These are phyloP conservation scores for Mallotus nudiflorus DNA, from an alignment of 345 rosid species.

Conservation along the genomic window DNA sequence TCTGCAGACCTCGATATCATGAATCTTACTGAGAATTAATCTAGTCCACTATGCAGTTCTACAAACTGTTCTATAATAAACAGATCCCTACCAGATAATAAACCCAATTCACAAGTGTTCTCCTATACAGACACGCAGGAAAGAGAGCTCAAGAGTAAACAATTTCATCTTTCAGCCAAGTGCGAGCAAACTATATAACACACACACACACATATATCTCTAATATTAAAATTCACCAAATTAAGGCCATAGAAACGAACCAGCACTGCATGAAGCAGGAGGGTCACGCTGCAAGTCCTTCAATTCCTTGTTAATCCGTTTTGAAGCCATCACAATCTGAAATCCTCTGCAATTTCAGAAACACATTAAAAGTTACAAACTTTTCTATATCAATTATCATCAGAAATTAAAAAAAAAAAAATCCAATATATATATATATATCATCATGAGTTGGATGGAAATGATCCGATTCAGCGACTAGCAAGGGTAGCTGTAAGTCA, in stretches of 20 bases:
- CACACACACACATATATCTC: too few species aligned
- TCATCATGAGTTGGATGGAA: too few species aligned
- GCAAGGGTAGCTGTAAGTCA: too few species aligned
- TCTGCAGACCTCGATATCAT: not conserved
- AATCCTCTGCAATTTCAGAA: slow-evolving; percentile 2
- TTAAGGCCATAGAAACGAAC: slow-evolving; percentile 28
- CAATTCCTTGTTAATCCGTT: slow-evolving; percentile 71
- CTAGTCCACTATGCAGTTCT: not conserved
- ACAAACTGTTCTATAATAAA: not conserved
- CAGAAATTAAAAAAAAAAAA: not conserved
- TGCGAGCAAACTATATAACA: too few species aligned
- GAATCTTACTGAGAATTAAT: not conserved
- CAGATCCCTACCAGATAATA: not conserved
- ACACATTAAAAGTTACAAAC: not conserved
- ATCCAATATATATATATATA: not conserved
- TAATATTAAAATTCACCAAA: not conserved
- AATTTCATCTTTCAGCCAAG: too few species aligned
- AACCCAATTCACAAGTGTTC: not conserved
- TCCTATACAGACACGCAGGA: not conserved
- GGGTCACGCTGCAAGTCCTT: slow-evolving; percentile 74
- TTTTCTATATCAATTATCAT: too few species aligned
- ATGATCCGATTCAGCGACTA: too few species aligned
- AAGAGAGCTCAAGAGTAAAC: too few species aligned
- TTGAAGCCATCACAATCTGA: slow-evolving; percentile 59
- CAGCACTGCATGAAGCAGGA: slow-evolving; percentile 79